Base-by-base conservation (phyloP, 2,329 filamentous ascomycete genomes). In the Fusarium aywerte region DNA sequence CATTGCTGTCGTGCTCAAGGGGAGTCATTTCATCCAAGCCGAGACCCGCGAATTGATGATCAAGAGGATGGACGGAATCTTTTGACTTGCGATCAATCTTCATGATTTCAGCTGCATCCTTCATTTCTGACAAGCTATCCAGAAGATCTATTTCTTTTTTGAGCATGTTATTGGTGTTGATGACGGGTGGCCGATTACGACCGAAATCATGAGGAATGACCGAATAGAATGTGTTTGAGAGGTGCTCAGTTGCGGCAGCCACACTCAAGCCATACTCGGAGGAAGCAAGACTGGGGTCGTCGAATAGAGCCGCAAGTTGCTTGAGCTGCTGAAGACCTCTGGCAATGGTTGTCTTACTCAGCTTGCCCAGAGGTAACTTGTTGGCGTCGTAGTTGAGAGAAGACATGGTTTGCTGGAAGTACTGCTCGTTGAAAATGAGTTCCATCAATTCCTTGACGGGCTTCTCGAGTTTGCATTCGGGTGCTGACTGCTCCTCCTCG, bases 121-220 rank as follows among this genome's bases (percentile, higher is more conserved):
- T 93, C 91, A 97, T 95, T 73, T 96, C 92, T 3, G 89, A 90
- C 75, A 97, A 80, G 62, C 89, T 91, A 73, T 96, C 92, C 1
- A 97, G 85, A 68, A 96, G 84, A 42, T 92, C 90, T 69, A 95
- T 85, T 78, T 97, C 93, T 70, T 80, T 85, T 79, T 94, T 93
- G 70, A 97, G 84, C 67, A 84, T 77, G 2, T 69, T 68, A 20
- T 85, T 74, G 36, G 80, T 80, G 32, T 76, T 76, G 71, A 97
- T 91, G 68, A 94, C 74, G 0, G 91, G 91, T 0, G 92, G 92
- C 0, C 89, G 83, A 42, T 87, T 86, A 31, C 92, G 89, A 10
- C 92, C 92, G 76, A 96, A 95, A 31, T 81, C 86, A 73, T 97
- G 93, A 0, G 93, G 93, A 63, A 97, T 96, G 38, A 91, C 80